Evolutionary conservation across 371 early-diverging fungal genomes (phyloP).

Genomic region (Smittium mucronatum): DNA sequence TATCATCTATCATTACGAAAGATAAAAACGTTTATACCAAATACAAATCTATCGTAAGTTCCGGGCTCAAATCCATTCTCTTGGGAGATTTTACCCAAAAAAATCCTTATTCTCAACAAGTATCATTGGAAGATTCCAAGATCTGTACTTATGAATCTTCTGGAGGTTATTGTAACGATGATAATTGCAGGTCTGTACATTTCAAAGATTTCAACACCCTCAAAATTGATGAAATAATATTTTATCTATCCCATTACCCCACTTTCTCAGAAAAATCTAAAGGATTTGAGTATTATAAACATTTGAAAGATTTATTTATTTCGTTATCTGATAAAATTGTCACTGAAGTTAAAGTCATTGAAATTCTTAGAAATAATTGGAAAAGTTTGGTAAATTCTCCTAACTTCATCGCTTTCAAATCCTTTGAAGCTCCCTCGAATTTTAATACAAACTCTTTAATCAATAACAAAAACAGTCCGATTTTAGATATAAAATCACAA

Average conservation of each 20-base stretch:
- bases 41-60: not conserved
- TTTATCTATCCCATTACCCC: not conserved
- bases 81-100: not conserved
- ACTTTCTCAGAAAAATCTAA: not conserved
- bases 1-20: not conserved
- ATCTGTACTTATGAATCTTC: not conserved
- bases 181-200: not conserved
- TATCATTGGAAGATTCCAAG: not conserved
- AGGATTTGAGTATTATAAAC: not conserved
- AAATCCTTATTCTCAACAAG: not conserved
- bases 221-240: not conserved
- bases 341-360: not conserved
- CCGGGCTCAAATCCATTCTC: not conserved
- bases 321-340: not conserved
- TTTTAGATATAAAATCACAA: no score
- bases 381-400: not conserved
- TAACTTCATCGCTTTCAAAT: not conserved
- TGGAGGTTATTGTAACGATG: not conserved
- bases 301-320: not conserved
- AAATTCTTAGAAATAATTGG: not conserved
- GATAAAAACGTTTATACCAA: not conserved
- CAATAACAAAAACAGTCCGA: no score
- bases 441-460: no score
- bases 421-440: no score
- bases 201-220: not conserved